A percentile compares a stretch with the other conserved stretches of the same genome.
These are phyloP conservation scores for Hemileccinum rubropunctum DNA, from an alignment of 768 basidiomycete species.

Conservation along the genomic window DNA sequence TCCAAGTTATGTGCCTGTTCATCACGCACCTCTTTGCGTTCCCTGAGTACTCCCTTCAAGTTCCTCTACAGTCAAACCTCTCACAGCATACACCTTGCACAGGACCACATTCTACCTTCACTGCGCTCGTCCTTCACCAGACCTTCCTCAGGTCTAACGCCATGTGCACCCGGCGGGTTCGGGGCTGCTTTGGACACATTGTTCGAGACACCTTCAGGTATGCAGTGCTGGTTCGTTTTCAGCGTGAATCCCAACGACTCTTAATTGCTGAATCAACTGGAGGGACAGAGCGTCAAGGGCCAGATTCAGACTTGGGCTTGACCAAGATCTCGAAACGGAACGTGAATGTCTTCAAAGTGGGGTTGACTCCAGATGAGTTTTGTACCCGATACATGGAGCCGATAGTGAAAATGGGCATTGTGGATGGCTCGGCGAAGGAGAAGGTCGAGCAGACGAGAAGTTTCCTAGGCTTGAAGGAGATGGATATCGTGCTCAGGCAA, in stretches of 20 bases:
- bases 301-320: conserved; percentile 81
- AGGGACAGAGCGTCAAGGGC: conserved; percentile 87
- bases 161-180: conserved; percentile 90
- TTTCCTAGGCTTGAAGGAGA: conserved; percentile 57
- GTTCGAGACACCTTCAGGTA: conserved; percentile 85
- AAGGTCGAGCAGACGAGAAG: conserved; percentile 57
- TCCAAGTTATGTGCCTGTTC: too few relatives aligned
- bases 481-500: conserved; percentile 79
- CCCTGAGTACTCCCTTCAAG: too few relatives aligned
- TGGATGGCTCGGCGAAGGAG: conserved; percentile 60
- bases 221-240: conserved; percentile 88
- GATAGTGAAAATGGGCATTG: conserved; percentile 52
- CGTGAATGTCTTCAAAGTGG: conserved; percentile 72
- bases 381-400: conserved; percentile 77
- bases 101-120: too few relatives aligned
- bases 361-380: conserved; percentile 85
- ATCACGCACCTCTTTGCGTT: too few relatives aligned
- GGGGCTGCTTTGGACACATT: conserved; percentile 79
- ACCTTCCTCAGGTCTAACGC: conserved; percentile 35
- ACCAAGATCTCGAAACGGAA: conserved; percentile 71
- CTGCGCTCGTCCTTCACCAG: too few relatives aligned
- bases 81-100: too few relatives aligned
- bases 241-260: conserved; percentile 95
- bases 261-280: conserved; percentile 90
- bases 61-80: too few relatives aligned